Conservation (phyloP, 208 protist species). For the Leptomonas pyrrhocoris region DNA sequence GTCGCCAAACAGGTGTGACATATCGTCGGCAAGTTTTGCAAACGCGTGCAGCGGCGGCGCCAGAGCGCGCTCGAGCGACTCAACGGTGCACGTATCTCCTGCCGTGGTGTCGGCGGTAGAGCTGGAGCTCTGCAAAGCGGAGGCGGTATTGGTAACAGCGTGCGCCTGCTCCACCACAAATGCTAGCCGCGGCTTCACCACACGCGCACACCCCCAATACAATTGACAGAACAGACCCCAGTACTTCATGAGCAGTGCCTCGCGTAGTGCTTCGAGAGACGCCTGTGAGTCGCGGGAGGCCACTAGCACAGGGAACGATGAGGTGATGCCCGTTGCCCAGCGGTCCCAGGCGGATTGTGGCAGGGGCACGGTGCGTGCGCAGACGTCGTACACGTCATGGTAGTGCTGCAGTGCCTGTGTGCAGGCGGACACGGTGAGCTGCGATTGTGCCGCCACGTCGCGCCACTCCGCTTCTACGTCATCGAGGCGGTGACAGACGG, state of each 20-base stretch:
- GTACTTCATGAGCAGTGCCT: slow-evolving; percentile 12
- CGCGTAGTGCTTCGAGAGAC: slow-evolving; percentile 7
- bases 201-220: slow-evolving; percentile 17
- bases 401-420: slow-evolving; percentile 42
- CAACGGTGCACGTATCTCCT: neutral
- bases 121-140: neutral
- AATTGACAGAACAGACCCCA: slow-evolving; percentile 21
- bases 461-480: slow-evolving; percentile 23
- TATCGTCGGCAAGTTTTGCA: slow-evolving; percentile 39
- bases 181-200: slow-evolving; percentile 16
- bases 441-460: neutral
- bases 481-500: slow-evolving; percentile 22
- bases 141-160: neutral
- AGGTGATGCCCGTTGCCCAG: slow-evolving; percentile 14
- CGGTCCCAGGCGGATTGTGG: slow-evolving; percentile 6
- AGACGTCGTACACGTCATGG: slow-evolving; percentile 35
- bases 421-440: slow-evolving; percentile 4
- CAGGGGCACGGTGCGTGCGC: slow-evolving; percentile 35
- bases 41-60: slow-evolving; percentile 43
- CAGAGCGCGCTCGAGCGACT: slow-evolving; percentile 3
- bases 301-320: neutral
- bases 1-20: slow-evolving; percentile 52
- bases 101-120: neutral
- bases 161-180: slow-evolving; percentile 12
- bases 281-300: neutral